Conservation (phyloP, 106 monocot species). For the Chionographis japonica region DNA sequence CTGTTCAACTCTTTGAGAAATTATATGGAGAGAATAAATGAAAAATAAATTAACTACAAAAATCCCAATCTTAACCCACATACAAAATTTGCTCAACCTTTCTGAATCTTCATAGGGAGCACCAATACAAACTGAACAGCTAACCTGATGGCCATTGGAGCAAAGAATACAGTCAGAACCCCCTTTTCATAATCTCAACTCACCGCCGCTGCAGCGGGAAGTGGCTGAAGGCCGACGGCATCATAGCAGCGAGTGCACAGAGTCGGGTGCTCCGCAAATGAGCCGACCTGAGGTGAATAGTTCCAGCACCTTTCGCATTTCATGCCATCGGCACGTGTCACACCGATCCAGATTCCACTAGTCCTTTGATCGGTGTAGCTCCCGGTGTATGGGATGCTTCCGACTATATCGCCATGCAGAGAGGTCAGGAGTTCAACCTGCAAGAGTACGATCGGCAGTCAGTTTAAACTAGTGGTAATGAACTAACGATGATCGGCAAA, state of each 20-base stretch:
- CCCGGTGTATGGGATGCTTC: constrained; percentile 37
- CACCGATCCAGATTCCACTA: constrained; percentile 72
- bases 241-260: constrained; percentile 70
- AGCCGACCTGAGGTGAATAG: constrained; percentile 68
- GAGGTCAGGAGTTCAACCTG: constrained; percentile 67
- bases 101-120: too few relatives aligned
- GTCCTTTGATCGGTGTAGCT: constrained; percentile 22
- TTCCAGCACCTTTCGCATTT: constrained; percentile 99
- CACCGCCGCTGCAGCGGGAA: constrained; percentile 45
- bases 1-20: too few relatives aligned
- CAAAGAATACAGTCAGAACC: too few relatives aligned
- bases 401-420: constrained; percentile 16
- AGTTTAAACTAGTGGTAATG: neutral
- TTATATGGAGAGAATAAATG: too few relatives aligned
- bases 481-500: neutral
- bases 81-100: too few relatives aligned
- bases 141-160: neutral
- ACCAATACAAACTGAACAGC: too few relatives aligned
- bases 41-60: too few relatives aligned
- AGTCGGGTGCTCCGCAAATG: constrained; percentile 69
- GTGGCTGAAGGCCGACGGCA: constrained; percentile 48
- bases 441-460: neutral
- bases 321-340: constrained; percentile 59
- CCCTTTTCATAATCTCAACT: constrained; percentile 13
- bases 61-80: too few relatives aligned